phyloP scores from a whole-genome alignment of 2,329 filamentous ascomycete species.

The Teratosphaeria viscida region DNA sequence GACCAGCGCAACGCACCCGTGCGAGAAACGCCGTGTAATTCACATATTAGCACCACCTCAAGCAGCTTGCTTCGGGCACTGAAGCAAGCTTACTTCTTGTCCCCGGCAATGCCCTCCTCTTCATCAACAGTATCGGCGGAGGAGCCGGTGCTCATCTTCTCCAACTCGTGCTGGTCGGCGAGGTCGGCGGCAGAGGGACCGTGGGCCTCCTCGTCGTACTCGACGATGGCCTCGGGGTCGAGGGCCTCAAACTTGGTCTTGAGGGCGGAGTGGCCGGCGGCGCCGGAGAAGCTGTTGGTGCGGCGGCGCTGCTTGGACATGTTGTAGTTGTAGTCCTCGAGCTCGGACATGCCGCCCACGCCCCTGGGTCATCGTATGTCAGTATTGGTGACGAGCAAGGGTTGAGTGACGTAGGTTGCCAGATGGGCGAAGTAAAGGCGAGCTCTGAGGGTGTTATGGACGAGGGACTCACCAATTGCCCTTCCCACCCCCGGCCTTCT shows the following conservation, averaged over 20 bases:
- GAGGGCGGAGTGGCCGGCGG: conserved; percentile 62
- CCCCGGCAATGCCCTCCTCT: conserved; percentile 29
- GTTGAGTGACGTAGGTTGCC: not conserved
- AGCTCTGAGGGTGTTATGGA: not conserved
- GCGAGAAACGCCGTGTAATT: not conserved
- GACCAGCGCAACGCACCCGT: not conserved
- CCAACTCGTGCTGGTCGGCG: conserved; percentile 20
- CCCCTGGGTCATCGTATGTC: conserved; percentile 52
- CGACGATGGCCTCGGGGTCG: conserved; percentile 83
- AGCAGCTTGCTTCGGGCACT: not conserved
- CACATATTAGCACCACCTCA: not conserved
- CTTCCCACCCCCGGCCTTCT: conserved; percentile 90
- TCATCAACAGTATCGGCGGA: conserved; percentile 44
- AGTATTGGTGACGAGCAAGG: not conserved
- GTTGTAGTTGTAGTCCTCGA: conserved; percentile 73
- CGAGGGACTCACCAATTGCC: conserved; percentile 70
- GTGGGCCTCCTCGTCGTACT: conserved; percentile 61
- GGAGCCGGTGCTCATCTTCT: conserved; percentile 40
- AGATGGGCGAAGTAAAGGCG: not conserved
- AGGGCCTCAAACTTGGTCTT: conserved; percentile 95
- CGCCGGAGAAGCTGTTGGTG: conserved; percentile 76
- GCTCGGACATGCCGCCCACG: conserved; percentile 62
- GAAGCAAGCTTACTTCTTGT: conserved; percentile 6
- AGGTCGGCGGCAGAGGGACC: conserved; percentile 52
- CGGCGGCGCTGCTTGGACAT: conserved; percentile 79